phyloP scores from a whole-genome alignment of 176 grass and related monocot species.

The Microstegium vimineum region DNA sequence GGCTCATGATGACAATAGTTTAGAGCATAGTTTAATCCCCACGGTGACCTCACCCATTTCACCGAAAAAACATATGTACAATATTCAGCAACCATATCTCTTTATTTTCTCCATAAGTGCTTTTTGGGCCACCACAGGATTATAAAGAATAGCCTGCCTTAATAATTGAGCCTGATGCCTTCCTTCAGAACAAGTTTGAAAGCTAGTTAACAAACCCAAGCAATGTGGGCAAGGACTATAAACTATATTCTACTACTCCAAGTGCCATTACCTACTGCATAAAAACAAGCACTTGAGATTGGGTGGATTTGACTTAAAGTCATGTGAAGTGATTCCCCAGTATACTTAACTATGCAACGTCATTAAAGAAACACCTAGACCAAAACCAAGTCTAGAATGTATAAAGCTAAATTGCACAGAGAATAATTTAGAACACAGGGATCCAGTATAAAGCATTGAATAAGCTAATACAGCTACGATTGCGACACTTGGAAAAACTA shows the following conservation, averaged over 20 bases:
- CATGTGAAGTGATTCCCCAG: constrained; percentile 84
- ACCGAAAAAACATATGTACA: constrained; percentile 17
- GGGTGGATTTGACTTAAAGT: constrained; percentile 99
- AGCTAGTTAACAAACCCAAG: constrained; percentile 77
- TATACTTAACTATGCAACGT: constrained; percentile 54
- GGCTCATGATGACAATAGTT: constrained; percentile 62
- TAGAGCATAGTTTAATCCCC: constrained; percentile 47
- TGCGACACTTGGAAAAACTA: constrained; percentile 51
- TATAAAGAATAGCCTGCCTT: constrained; percentile 49
- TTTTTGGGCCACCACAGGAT: constrained; percentile 47
- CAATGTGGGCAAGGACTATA: constrained; percentile 61
- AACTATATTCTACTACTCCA: constrained; percentile 57
- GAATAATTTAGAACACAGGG: constrained; percentile 41
- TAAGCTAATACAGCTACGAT: constrained; percentile 43
- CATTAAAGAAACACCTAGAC: constrained; percentile 66
- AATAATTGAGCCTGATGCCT: constrained; percentile 80
- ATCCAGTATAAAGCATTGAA: constrained; percentile 42
- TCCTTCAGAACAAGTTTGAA: constrained; percentile 70
- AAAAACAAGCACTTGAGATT: constrained; percentile 74
- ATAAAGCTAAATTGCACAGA: constrained; percentile 34
- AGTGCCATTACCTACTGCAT: constrained; percentile 96
- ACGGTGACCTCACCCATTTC: constrained; percentile 73
- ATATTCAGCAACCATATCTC: constrained; percentile 49
- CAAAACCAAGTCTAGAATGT: constrained; percentile 69
- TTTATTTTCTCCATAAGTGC: constrained; percentile 54